Base-by-base conservation (phyloP, 2,329 filamentous ascomycete genomes). In the Diplodia seriata region DNA sequence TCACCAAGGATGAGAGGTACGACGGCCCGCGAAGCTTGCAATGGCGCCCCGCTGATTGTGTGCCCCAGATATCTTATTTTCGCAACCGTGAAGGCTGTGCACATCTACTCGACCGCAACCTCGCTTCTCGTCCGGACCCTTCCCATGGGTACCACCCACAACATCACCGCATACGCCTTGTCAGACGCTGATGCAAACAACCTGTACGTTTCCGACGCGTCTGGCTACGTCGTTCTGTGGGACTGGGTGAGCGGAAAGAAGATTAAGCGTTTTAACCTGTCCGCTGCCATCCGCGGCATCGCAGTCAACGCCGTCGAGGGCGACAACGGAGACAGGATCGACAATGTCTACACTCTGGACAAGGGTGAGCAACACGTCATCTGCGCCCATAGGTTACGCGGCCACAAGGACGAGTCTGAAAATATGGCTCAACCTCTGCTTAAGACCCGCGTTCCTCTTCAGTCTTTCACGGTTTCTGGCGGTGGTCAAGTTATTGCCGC, bases 121-220 rank as follows among this genome's bases (percentile, higher is more conserved):
- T 98, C 95, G 1, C 86, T 96, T 61, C 86, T 96, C 26, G 84
- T 92, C 55, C 89, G 92, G 72, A 87, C 89, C 67, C 89, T 97
- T 59, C 81, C 86, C 14, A 81, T 90, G 33, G 78, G 80, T n/a
- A 71, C 82, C 72, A 75, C 79, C 73, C 77, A 82, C 26, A 78
- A 75, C 12, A 80, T 90, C 26, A 79, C 82, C 26, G 82, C 82
- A 29, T 88, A 84, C 73, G 81, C 82, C 23, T 71, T 88, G 38
- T 89, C 83, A 66, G 79, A 81, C 36, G 73, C 75, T 61, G 81
- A 88, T 76, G 72, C 83, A 69, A 77, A 86, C 73, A 76, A 84
- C 56, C 74, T 89, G 7, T 86, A 86, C 70, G 80, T 87, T 51
- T 83, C 85, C 50, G 85, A 83, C 29, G 81, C 79, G 18, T 77